phyloP scores from a whole-genome alignment of 2,329 filamentous ascomycete species.

The Pseudogymnoascus sp. region DNA sequence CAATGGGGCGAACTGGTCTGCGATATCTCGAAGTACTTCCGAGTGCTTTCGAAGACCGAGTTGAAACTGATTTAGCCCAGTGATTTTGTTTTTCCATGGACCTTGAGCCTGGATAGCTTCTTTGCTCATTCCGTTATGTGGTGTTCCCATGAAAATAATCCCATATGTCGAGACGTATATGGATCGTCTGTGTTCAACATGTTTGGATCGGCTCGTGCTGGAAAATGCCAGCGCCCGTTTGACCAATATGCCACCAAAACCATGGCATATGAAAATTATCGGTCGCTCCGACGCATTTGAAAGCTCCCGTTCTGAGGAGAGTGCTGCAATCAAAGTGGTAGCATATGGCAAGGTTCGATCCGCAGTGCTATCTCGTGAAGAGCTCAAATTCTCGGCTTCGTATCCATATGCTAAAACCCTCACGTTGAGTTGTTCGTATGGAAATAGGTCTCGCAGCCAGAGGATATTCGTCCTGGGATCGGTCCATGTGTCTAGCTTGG shows the following conservation, averaged over 20 bases:
- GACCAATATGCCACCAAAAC: slow-evolving; percentile 17
- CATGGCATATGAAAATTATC: slow-evolving; percentile 15
- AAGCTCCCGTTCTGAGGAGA: neutral
- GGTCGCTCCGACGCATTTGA: slow-evolving; percentile 9
- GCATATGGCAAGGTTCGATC: neutral
- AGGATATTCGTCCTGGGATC: slow-evolving; percentile 16
- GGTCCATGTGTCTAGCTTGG: slow-evolving; percentile 27
- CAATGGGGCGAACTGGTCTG: slow-evolving; percentile 5
- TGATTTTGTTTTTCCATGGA: slow-evolving; percentile 1
- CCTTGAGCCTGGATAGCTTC: neutral
- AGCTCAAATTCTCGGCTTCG: slow-evolving; percentile 13
- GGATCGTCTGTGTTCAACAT: neutral
- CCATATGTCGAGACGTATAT: slow-evolving; percentile 9
- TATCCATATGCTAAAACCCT: slow-evolving; percentile 25
- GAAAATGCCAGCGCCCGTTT: slow-evolving; percentile 11
- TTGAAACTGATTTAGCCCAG: neutral
- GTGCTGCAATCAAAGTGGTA: neutral
- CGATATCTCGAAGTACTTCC: slow-evolving; percentile 7
- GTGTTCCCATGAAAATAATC: slow-evolving; percentile 11
- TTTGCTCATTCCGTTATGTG: slow-evolving; percentile 5
- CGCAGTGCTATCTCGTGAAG: neutral
- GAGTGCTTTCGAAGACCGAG: slow-evolving; percentile 9
- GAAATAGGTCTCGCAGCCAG: too few species aligned
- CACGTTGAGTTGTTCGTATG: slow-evolving; percentile 14
- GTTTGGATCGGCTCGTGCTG: neutral